Evolutionary conservation across 2,329 filamentous ascomycete species (phyloP).

Genomic region (Monosporascus sp.): DNA sequence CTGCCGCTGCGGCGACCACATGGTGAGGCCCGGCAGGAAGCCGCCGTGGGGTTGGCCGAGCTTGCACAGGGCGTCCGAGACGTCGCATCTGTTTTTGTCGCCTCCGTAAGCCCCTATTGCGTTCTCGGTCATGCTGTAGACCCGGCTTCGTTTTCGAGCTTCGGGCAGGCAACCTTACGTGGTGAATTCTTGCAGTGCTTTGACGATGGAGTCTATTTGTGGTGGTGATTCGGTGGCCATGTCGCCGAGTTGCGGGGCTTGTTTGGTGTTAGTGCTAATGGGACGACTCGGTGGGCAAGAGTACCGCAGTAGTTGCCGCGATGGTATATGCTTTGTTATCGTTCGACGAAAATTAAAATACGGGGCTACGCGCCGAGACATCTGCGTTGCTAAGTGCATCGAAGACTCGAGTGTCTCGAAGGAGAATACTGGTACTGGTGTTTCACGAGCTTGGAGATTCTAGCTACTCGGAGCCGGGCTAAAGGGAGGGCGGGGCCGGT

Average conservation of each 20-base stretch:
- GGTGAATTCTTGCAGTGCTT: constrained; percentile 27
- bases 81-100: constrained; percentile 35
- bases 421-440: no score
- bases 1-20: constrained; percentile 49
- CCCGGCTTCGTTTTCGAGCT: neutral
- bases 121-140: no score
- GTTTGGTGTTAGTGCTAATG: neutral
- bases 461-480: neutral
- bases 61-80: constrained; percentile 47
- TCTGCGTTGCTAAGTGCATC: no score
- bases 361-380: no score
- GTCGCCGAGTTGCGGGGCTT: constrained; percentile 4
- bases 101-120: neutral
- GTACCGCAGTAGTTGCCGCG: neutral
- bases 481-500: neutral
- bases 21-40: constrained; percentile 47
- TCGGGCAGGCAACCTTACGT: constrained; percentile 16
- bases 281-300: neutral
- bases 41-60: constrained; percentile 43
- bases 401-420: no score
- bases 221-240: constrained; percentile 7
- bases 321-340: neutral
- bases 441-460: neutral
- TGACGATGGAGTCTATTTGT: constrained; percentile 22
- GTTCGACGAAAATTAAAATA: neutral